Percentiles rank a stretch among this genome's conserved stretches.
These are phyloP conservation scores for Floccularia luteovirens DNA, from an alignment of 768 basidiomycete species.

Conservation along the genomic window DNA sequence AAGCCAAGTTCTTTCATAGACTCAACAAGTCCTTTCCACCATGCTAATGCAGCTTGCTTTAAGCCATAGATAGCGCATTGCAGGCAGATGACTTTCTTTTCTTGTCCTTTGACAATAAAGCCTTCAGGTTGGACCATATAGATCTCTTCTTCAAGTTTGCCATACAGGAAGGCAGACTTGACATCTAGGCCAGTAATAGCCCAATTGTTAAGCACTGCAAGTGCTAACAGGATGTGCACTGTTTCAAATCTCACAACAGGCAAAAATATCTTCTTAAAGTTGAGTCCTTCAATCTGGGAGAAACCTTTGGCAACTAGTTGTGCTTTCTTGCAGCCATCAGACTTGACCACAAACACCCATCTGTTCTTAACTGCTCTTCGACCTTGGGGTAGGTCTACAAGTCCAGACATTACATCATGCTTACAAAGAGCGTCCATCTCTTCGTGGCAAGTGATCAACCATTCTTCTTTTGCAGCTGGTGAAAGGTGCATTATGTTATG, in stretches of 20 bases:
- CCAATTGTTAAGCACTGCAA: not conserved
- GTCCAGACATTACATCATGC: not conserved
- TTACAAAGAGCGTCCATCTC: not conserved
- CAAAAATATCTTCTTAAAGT: not conserved
- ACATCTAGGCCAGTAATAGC: not conserved
- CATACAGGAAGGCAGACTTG: not conserved
- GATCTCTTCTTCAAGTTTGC: not conserved
- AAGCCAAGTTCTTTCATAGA: not conserved
- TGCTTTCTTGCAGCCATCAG: conserved; percentile 1
- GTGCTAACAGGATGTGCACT: not conserved
- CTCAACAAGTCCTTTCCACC: not conserved
- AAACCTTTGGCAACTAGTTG: conserved; percentile 1
- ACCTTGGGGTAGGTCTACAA: not conserved
- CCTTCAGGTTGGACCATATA: conserved; percentile 1
- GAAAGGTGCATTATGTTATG: no score
- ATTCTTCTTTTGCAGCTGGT: not conserved
- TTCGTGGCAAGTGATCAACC: not conserved
- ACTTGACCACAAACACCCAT: not conserved
- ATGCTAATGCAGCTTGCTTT: not conserved
- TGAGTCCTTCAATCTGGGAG: not conserved
- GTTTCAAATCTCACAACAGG: not conserved
- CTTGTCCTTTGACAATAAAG: not conserved
- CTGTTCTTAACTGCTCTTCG: not conserved
- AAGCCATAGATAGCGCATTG: not conserved
- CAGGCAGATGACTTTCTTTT: not conserved